A percentile compares a stretch with the other conserved stretches of the same genome.
phyloP scores from a whole-genome alignment of 129 eudicot species.

The Pulicaria dysenterica region DNA sequence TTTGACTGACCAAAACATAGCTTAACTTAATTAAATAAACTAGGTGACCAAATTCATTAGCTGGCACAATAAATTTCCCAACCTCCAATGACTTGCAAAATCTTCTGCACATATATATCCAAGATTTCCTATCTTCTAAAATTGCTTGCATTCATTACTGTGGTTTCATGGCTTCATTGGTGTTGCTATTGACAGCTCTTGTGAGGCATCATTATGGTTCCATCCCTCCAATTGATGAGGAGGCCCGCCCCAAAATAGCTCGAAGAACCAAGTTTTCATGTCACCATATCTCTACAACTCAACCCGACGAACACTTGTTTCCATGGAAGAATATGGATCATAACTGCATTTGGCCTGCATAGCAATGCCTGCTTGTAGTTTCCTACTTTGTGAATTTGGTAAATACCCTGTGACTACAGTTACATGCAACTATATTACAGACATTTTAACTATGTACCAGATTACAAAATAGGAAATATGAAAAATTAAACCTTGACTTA shows the following conservation, averaged over 20 bases:
- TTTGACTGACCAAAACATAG: background rate
- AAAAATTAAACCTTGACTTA: background rate
- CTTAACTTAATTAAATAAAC: background rate
- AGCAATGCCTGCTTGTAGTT: background rate
- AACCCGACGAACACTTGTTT: slow-evolving; percentile 12
- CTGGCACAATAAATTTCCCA: slow-evolving; percentile 14
- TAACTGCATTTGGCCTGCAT: slow-evolving; percentile 26
- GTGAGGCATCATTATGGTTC: slow-evolving; percentile 10
- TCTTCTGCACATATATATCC: background rate
- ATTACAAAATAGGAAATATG: background rate
- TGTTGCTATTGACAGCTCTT: slow-evolving; percentile 31
- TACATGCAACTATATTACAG: too few species aligned
- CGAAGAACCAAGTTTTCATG: slow-evolving; percentile 17
- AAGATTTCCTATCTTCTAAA: background rate
- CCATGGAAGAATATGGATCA: slow-evolving; percentile 28
- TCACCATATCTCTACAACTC: slow-evolving; percentile 14
- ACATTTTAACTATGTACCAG: too few species aligned
- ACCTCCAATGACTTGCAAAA: slow-evolving; percentile 8
- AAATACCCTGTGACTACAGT: too few species aligned
- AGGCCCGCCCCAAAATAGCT: background rate
- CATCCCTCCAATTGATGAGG: background rate
- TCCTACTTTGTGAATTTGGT: too few species aligned
- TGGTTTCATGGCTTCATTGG: slow-evolving; percentile 27
- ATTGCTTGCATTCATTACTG: background rate
- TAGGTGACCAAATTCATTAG: slow-evolving; percentile 21